These are phyloP conservation scores for Pythium oligandrum DNA, from an alignment of 352 stramenopile genomes.

Conservation along the genomic window DNA sequence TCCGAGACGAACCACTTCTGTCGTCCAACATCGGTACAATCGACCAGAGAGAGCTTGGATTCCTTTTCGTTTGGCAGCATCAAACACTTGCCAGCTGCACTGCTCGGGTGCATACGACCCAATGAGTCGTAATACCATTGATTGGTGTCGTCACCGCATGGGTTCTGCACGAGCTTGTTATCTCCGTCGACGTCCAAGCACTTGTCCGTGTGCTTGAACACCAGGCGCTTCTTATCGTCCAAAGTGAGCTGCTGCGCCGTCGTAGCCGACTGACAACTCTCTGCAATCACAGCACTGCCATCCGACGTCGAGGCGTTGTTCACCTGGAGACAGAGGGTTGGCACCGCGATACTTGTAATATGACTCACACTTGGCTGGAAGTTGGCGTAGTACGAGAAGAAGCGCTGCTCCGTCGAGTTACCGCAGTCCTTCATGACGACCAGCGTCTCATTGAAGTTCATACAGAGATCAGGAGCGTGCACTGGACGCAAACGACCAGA, in stretches of 20 bases:
- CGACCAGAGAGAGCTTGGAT: background rate
- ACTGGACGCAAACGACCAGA: background rate
- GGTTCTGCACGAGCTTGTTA: too few species aligned
- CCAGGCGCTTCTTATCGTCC: too few species aligned
- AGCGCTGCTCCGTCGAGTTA: slow-evolving; percentile 3
- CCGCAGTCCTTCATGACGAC: slow-evolving; percentile 3
- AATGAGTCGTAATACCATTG: slow-evolving; percentile 6
- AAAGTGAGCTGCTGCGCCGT: too few species aligned
- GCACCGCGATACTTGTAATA: background rate
- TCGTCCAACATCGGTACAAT: slow-evolving; percentile 2
- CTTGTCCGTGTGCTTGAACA: too few species aligned
- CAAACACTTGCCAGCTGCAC: background rate
- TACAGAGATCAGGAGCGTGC: background rate
- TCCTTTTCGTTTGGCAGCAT: background rate
- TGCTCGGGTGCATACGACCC: background rate
- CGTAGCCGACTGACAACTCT: too few species aligned
- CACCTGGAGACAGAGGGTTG: background rate
- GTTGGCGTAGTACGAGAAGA: slow-evolving; percentile 4
- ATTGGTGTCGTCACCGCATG: too few species aligned
- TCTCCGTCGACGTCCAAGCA: too few species aligned
- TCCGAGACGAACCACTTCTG: slow-evolving; percentile 11
- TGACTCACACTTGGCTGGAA: slow-evolving; percentile 1
- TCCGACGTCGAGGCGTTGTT: too few species aligned
- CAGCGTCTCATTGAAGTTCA: background rate
- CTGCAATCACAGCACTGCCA: too few species aligned